These are phyloP conservation scores for Podospora anserina DNA, from an alignment of 495 filamentous ascomycete genomes.

Conservation along the genomic window DNA sequence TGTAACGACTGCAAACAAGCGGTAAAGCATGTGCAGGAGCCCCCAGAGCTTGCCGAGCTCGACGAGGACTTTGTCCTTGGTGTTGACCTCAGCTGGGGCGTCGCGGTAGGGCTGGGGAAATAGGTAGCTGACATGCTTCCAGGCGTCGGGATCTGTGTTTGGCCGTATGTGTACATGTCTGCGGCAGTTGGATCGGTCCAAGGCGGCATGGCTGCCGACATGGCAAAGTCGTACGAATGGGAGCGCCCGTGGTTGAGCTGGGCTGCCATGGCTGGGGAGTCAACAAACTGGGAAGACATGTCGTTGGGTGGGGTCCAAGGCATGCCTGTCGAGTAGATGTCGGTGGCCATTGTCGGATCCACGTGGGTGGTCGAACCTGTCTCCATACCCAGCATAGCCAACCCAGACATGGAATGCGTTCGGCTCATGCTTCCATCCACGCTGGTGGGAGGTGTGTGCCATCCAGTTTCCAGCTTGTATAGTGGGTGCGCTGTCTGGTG, in stretches of 20 bases:
- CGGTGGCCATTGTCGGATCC: slow-evolving; percentile 31
- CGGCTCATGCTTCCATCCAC: slow-evolving; percentile 37
- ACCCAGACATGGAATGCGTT: slow-evolving; percentile 36
- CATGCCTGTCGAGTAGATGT: slow-evolving; percentile 36
- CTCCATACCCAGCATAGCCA: slow-evolving; percentile 35
- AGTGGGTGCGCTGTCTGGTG: slow-evolving; percentile 26
- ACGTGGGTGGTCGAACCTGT: slow-evolving; percentile 24
- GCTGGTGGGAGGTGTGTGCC: slow-evolving; percentile 36
- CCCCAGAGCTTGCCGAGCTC: slow-evolving; percentile 22
- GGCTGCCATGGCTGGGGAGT: slow-evolving; percentile 29
- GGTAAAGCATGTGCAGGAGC: slow-evolving; percentile 46
- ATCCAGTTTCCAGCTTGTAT: slow-evolving; percentile 33
- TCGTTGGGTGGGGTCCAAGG: slow-evolving; percentile 39
- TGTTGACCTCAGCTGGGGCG: slow-evolving; percentile 32
- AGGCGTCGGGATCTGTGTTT: slow-evolving; percentile 32
- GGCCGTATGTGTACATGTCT: slow-evolving; percentile 33
- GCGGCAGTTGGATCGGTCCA: slow-evolving; percentile 23
- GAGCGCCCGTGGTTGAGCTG: slow-evolving; percentile 30
- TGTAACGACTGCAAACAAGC: slow-evolving; percentile 46
- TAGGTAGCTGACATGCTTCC: slow-evolving; percentile 33
- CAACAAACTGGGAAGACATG: slow-evolving; percentile 30
- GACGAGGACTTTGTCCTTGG: slow-evolving; percentile 33
- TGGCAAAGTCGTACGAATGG: slow-evolving; percentile 36
- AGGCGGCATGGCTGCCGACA: slow-evolving; percentile 29
- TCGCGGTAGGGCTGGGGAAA: slow-evolving; percentile 39